Evolutionary conservation across 768 basidiomycete species (phyloP), one percentile per base, ranked within the genome.

Genomic region (Pulveroboletus ravenelii): DNA sequence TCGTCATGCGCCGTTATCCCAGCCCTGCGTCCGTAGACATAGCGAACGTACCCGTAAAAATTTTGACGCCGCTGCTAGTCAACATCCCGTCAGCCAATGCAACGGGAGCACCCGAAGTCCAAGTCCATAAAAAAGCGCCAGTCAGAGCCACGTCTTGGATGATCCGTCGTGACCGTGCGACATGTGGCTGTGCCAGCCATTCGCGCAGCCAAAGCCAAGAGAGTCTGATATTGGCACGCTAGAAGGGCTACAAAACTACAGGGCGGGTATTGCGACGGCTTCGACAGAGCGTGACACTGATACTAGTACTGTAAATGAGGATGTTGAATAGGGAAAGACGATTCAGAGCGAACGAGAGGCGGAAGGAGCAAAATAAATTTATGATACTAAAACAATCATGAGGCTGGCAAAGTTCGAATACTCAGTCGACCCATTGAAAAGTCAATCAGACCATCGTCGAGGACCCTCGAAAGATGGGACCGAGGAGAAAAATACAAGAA

Each of bases 31-130:
- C 13, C 35, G 51, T 17, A 52, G 38, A 36, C 17, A 39, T 37
- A n/a, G 40, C 35, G 9, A 34, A 67, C 77, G 47, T 53, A 81
- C 79, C 79, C n/a, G 78, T 72, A 58, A 80, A 80, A 52, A 80
- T 73, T 62, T 80, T 80, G 63, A 80, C 79, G 45, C 79, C 78
- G 48, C 69, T 79, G 45, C 80, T 79, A 53, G 77, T 77, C 60
- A 81, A 60, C 79, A 80, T 80, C 51, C 57, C 62, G 57, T 54
- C 52, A 51, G 50, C 50, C 55, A 52, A 53, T 41, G 40, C 47
- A 14, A 52, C 47, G 43, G 52, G 46, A 56, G 41, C 42, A 48
- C 25, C 10, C 48, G 27, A 48, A 39, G 25, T 46, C 20, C 45
- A 52, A 57, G 32, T 27, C 48, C 55, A 55, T 56, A 47, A 42